Base-by-base conservation (phyloP, 805 yeast species). In the Lipomyces lipofer region DNA sequence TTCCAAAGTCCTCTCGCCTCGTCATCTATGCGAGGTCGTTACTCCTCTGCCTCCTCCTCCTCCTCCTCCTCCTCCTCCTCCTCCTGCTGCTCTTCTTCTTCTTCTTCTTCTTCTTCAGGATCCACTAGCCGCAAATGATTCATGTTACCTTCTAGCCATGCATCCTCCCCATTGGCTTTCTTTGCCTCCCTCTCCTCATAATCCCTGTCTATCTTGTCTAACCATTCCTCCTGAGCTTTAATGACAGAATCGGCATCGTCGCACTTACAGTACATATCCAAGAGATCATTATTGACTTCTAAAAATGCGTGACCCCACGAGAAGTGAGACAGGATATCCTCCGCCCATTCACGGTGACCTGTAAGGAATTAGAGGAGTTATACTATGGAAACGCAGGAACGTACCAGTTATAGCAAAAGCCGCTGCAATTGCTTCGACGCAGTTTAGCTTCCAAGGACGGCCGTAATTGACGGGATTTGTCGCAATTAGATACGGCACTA, bases 381-480 rank as follows among this genome's bases (percentile, higher is more conserved):
- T n/a, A n/a, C n/a, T n/a, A n/a, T n/a, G n/a, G n/a, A n/a, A n/a
- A n/a, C n/a, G n/a, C n/a, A n/a, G n/a, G n/a, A n/a, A n/a, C n/a
- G n/a, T n/a, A n/a, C n/a, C n/a, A 1, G 90, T 92, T 53, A 94
- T 91, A 1, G 96, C 96, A 67, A 94, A 86, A 66, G 97, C 89
- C 0, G 99, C 98, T 1, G 99, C 99, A 36, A 94, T 73, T 0
- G 99, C 99, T 69, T 94, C 99, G 4, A 89, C 99, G 70, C 99
- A 94, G 71, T 94, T 94, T 53, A 94, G 74, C 64, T 84, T 80
- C 98, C 97, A 91, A 0, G 99, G 97, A 64, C 86, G 79, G 4
- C 99, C 99, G 65, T 94, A 94, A 70, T 94, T 94, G 6, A 95
- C 98, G 28, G 96, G 95, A 68, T 94, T 94, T 0, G 98, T 96